phyloP scores from a whole-genome alignment of 441 rosid species.

The Codiaeum variegatum region DNA sequence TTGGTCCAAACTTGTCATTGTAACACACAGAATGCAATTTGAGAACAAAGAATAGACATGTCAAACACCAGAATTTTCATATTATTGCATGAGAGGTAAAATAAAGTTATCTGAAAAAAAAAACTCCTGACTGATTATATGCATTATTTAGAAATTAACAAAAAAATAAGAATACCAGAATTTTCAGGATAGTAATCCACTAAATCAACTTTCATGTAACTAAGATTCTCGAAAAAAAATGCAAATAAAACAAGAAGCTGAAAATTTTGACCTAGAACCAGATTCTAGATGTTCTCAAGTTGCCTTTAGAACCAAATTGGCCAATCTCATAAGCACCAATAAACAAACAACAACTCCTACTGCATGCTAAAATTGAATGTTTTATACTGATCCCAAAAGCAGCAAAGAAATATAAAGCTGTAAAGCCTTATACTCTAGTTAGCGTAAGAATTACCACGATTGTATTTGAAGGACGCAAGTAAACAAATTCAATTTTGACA shows the following conservation, averaged over 20 bases:
- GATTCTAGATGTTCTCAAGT: background rate
- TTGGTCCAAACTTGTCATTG: background rate
- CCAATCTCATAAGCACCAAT: background rate
- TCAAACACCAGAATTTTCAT: background rate
- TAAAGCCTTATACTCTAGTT: background rate
- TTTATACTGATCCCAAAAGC: background rate
- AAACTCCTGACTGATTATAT: background rate
- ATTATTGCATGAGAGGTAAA: background rate
- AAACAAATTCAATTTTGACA: background rate
- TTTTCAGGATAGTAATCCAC: too few species aligned
- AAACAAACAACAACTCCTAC: background rate
- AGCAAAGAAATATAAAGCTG: background rate
- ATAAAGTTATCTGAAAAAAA: background rate
- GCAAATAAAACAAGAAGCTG: background rate
- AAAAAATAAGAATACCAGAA: background rate
- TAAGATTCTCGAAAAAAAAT: too few species aligned
- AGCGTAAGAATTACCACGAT: background rate
- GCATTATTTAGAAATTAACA: background rate
- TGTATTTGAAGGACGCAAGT: background rate
- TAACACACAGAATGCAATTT: background rate
- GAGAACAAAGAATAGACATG: background rate
- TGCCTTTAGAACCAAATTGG: background rate
- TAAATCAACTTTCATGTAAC: too few species aligned
- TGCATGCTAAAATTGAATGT: background rate
- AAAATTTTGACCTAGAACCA: background rate